Evolutionary conservation across 495 filamentous ascomycete species (phyloP), one percentile per base, ranked within the genome.

Genomic region (Apodospora peruviana): DNA sequence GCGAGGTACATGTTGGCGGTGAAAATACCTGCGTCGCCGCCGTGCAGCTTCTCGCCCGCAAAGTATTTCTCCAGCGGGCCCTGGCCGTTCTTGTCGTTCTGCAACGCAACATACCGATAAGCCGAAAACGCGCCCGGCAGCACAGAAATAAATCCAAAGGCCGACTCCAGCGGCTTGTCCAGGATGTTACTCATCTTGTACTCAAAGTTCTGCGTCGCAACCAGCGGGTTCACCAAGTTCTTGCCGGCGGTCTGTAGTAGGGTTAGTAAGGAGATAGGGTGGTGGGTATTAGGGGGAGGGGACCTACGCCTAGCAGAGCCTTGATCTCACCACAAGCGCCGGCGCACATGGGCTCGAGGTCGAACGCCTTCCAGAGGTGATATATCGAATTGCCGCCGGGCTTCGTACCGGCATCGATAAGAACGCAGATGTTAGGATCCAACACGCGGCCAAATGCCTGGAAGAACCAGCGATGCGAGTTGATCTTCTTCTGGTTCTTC

Each of bases 161-260:
- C 88, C 25, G 91, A 96, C 64, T 99, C 94, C 20, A 99, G 72
- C 2, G 94, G 94, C 64, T 99, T 99, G 64, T 99, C 94, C 18
- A 99, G 80, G 60, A 99, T 99, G 65, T 99, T 99, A 68, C 88
- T 95, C 80, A 99, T 94, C 75, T 99, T 99, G 74, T 99, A 99
- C 74, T 99, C 94, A 60, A 99, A 99, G 59, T 99, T 99, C 67
- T 99, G 94, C 4, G 90, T 89, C 2, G 94, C 94, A 10, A 99
- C 88, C 16, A 99, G 77, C 0, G 94, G 94, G 54, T 97, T 99
- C 53, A 96, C 55, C 43, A 98, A 75, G 58, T 94, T 88, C 70
- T 86, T 95, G 51, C 89, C 88, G 47, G 84, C 85, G n/a, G 77
- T 72, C 27, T 32, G 27, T 32, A 7, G 7, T 32, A 7, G 14